Evolutionary conservation across 1,284 basidiomycete species (phyloP), one percentile per base, ranked within the genome.

Genomic region (Heterobasidion occidentale): DNA sequence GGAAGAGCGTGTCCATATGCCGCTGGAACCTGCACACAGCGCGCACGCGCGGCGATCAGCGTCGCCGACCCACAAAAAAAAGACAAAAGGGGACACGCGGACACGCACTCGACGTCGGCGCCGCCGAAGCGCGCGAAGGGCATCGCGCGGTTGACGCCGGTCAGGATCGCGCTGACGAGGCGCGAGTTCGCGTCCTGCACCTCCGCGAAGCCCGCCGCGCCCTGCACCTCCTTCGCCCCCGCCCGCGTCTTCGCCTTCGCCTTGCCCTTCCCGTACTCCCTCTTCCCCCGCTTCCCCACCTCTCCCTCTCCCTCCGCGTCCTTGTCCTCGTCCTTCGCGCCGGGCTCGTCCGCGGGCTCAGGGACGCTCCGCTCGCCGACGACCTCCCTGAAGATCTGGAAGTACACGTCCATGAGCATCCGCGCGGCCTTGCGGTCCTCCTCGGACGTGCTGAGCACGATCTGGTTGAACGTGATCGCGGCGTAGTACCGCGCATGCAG

Each of bases 1-100:
- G 82, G 81, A 98, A 99, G 27, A 98, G 83, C 0, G 93, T 96
- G 68, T 94, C 89, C 67, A 98, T 89, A 66, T 98, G 94, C 60
- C 86, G 83, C 63, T 88, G 82, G 63, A 98, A 86, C 17, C 89
- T 92, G 63, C 11, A 42, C 27, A 27, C 27, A 27, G 5, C 27
- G 27, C 27, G 46, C 27, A 19, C 27, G 45, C 56, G n/a, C 64
- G 44, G 50, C 54, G 54, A 27, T 46, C 15, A 46, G 45, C 14
- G 11, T 46, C 9, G 9, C 8, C 15, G 45, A 46, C 9, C n/a
- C 9, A 9, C n/a, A 14, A 27, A 27, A 19, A 19, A 27, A 14
- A 19, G 14, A 33, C 17, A 49, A 9, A 14, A 49, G 27, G 14
- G 27, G 4, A 27, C 4, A 27, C 27, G 6, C 11, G 55, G 53